Evolutionary conservation across 257 asterid genomes (phyloP).

Genomic region (Gynochthodes officinalis): DNA sequence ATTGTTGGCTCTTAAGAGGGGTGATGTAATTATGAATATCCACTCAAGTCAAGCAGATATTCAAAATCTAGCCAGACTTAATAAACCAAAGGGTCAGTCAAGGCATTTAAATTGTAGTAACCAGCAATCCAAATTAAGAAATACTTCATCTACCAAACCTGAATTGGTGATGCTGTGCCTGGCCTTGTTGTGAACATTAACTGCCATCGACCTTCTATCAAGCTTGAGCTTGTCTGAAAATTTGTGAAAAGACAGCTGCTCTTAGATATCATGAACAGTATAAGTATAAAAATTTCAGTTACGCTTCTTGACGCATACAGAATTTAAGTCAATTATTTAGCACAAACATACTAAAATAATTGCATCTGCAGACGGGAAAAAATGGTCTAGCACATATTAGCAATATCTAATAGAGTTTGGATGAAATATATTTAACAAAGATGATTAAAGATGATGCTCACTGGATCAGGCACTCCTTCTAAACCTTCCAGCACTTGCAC

Average conservation of each 20-base stretch:
- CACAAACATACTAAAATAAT: background rate
- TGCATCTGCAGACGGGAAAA: background rate
- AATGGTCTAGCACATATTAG: background rate
- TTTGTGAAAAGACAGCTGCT: background rate
- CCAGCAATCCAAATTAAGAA: background rate
- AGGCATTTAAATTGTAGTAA: background rate
- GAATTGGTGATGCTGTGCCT: conserved; percentile 88
- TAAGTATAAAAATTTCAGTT: background rate
- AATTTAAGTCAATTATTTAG: background rate
- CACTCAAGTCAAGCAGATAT: background rate
- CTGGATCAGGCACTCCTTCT: conserved; percentile 73
- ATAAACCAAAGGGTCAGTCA: background rate
- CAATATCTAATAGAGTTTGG: background rate
- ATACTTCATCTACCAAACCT: conserved; percentile 31
- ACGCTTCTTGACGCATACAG: background rate
- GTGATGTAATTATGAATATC: background rate
- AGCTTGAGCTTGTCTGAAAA: conserved; percentile 74
- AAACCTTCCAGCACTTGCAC: conserved; percentile 68
- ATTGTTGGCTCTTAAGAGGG: background rate
- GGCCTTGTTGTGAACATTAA: conserved; percentile 96
- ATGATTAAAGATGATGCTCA: conserved; percentile 27
- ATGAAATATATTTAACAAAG: background rate
- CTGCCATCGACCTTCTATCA: conserved; percentile 92
- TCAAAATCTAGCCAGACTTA: background rate
- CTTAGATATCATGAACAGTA: background rate